Conservation (phyloP, 2,329 filamentous ascomycete species). For the Cordyceps pruinosa region DNA sequence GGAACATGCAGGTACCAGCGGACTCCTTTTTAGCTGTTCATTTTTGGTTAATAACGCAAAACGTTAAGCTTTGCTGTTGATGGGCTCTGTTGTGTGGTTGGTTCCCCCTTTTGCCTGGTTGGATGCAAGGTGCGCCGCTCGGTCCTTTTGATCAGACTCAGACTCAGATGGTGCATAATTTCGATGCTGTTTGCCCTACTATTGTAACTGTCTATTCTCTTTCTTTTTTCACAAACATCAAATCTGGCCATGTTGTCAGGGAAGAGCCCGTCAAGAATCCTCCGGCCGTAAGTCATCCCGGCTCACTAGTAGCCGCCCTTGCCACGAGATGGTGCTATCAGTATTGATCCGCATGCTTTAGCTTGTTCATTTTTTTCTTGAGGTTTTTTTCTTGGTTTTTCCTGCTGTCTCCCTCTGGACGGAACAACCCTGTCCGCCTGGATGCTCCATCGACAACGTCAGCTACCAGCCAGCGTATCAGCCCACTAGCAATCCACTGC, state of each 20-base stretch:
- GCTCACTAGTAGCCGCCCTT: too few relatives aligned
- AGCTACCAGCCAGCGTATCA: neutral
- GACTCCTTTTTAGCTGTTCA: neutral
- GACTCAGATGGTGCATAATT: neutral
- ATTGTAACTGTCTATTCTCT: too few relatives aligned
- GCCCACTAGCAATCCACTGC: neutral
- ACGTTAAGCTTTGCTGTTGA: neutral
- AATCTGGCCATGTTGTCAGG: too few relatives aligned
- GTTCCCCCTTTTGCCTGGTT: neutral
- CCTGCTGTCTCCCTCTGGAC: neutral
- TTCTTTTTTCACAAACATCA: too few relatives aligned
- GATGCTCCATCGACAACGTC: neutral
- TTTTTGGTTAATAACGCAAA: neutral
- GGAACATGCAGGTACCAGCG: slow-evolving; percentile 4
- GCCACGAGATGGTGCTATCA: too few relatives aligned
- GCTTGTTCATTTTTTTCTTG: neutral
- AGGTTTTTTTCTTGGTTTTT: neutral
- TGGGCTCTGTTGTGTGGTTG: neutral
- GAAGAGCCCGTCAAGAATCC: too few relatives aligned
- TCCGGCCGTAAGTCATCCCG: too few relatives aligned
- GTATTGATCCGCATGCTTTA: too few relatives aligned
- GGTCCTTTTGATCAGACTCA: neutral
- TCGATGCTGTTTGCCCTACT: too few relatives aligned
- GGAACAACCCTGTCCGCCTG: neutral
- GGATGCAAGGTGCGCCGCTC: neutral